These are phyloP conservation scores for Candida buenavistaensis DNA, from an alignment of 1,139 yeast species.

Conservation along the genomic window DNA sequence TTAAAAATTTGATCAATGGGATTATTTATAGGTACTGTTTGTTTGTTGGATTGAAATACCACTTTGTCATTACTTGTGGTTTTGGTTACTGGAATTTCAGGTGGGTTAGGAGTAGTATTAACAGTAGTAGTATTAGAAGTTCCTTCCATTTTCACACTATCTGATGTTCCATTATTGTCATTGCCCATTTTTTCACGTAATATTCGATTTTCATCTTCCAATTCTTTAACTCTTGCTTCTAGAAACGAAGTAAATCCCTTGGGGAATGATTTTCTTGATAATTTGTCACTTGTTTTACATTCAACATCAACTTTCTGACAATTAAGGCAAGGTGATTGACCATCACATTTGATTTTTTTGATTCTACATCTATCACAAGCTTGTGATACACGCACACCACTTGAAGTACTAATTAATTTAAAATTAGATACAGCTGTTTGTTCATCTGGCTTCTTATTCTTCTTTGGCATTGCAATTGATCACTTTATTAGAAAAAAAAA, in stretches of 20 bases:
- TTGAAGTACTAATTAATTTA: slow-evolving; percentile 41
- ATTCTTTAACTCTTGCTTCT: slow-evolving; percentile 57
- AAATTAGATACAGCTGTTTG: slow-evolving; percentile 22
- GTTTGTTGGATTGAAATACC: slow-evolving; percentile 16
- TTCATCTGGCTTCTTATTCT: slow-evolving; percentile 3
- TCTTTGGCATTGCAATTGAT: slow-evolving; percentile 2
- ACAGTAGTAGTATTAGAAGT: too few relatives aligned
- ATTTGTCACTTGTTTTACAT: slow-evolving; percentile 70
- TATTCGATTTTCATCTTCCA: slow-evolving; percentile 58
- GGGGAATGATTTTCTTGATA: slow-evolving; percentile 72
- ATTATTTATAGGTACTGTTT: slow-evolving; percentile 37
- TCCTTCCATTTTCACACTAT: too few relatives aligned
- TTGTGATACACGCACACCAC: slow-evolving; percentile 59
- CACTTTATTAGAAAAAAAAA: background rate
- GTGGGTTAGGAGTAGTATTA: slow-evolving; percentile 3
- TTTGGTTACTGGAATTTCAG: slow-evolving; percentile 11
- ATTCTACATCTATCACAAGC: slow-evolving; percentile 81
- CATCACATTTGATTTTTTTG: slow-evolving; percentile 77
- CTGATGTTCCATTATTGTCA: too few relatives aligned
- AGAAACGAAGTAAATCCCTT: slow-evolving; percentile 75
- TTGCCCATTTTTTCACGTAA: slow-evolving; percentile 24
- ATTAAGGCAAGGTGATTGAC: slow-evolving; percentile 67
- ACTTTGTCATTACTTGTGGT: slow-evolving; percentile 16
- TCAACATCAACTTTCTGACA: slow-evolving; percentile 64
- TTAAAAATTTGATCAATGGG: slow-evolving; percentile 53